Base-by-base conservation (phyloP, 306 rosid species). In the Arachis stenosperma region DNA sequence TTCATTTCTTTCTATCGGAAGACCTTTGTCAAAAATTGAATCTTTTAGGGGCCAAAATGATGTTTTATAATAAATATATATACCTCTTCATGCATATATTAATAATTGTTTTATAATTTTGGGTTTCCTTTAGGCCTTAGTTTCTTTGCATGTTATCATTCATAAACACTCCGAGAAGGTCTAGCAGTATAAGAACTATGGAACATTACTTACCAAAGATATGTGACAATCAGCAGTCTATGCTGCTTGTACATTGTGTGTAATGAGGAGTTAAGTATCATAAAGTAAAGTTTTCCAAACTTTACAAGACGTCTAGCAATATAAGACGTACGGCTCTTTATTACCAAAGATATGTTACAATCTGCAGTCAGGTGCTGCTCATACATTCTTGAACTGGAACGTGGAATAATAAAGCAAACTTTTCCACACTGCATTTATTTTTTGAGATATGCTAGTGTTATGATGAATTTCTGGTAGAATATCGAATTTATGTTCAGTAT, bases 391-490 rank as follows among this genome's bases (percentile, higher is more conserved):
- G 64, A 14, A 33, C 37, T 12, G 55, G 60, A 44, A 71, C 30
- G 46, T 42, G 30, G 52, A n/a, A 58, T 6, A 53, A 52, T 12
- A 6, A 37, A 65, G 8, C 51, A 14, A 33, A 22, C 8, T 60
- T 75, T 47, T 55, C 37, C 37, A 33, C 46, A 42, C 2, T 8
- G 46, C 5, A 6, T 42, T 42, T 42, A 30, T 8, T 14, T 12
- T 50, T 59, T 12, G 6, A 52, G 51, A 43, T 40, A 37, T 67
- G 54, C 37, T 40, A 10, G 14, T 46, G 63, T 27, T 71, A 47
- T 62, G 39, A 44, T 64, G 14, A 54, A 77, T 71, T 60, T 71
- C 39, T 58, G 6, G 15, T 59, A 46, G 22, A 66, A 72, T 61
- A 15, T 37, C 30, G 46, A 53, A 57, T 50, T 50, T 6, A 13